phyloP scores from a whole-genome alignment of 176 grass and related monocot genomes.

The Areca catechu region DNA sequence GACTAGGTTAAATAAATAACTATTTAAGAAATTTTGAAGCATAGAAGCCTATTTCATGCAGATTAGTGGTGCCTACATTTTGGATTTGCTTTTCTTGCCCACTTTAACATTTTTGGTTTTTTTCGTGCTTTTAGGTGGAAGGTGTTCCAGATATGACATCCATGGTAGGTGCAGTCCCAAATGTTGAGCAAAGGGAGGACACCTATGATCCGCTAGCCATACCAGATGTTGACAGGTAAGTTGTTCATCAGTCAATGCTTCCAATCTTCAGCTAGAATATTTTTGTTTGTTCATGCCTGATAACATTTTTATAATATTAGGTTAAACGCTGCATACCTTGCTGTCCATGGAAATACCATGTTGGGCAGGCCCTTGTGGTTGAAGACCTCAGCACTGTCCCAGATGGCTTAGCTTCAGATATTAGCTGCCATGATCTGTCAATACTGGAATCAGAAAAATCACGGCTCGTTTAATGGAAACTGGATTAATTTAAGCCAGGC shows the following conservation, averaged over 20 bases:
- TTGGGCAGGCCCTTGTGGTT: slow-evolving; percentile 78
- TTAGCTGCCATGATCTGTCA: too few relatives aligned
- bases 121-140: slow-evolving; percentile 55
- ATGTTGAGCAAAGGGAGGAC: slow-evolving; percentile 69
- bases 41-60: too few relatives aligned
- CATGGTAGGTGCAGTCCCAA: slow-evolving; percentile 30
- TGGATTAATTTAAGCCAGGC: too few relatives aligned
- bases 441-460: too few relatives aligned
- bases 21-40: too few relatives aligned
- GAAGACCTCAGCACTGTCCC: slow-evolving; percentile 55
- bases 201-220: slow-evolving; percentile 83
- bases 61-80: not conserved
- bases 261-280: not conserved
- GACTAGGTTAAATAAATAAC: too few relatives aligned
- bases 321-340: slow-evolving; percentile 76
- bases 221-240: slow-evolving; percentile 75
- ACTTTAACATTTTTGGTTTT: not conserved
- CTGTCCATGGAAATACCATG: slow-evolving; percentile 72
- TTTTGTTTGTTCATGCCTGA: not conserved
- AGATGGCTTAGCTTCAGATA: slow-evolving; percentile 15
- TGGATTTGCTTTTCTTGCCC: not conserved
- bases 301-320: slow-evolving; percentile 28
- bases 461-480: too few relatives aligned
- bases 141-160: slow-evolving; percentile 35
- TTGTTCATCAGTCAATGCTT: not conserved